phyloP scores from a whole-genome alignment of 495 filamentous ascomycete species.

The Podospora bellae-mahoneyi region DNA sequence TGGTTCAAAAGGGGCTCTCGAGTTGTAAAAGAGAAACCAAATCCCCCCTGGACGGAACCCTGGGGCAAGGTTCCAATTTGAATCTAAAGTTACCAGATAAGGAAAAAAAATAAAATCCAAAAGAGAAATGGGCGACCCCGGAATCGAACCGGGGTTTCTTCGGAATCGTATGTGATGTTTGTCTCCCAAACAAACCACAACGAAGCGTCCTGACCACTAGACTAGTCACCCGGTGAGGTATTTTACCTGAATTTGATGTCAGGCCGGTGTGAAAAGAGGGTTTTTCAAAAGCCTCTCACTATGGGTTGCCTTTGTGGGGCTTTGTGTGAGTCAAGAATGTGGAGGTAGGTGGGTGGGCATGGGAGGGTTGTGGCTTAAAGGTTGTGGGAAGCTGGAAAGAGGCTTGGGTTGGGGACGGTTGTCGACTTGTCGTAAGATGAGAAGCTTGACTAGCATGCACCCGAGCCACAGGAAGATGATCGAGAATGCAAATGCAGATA shows the following conservation, averaged over 20 bases:
- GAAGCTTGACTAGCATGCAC: not conserved
- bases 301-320: not conserved
- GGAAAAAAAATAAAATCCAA: not conserved
- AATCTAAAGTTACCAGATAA: too few relatives aligned
- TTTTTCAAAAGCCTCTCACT: not conserved
- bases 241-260: not conserved
- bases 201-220: constrained; percentile 12
- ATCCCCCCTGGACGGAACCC: too few relatives aligned
- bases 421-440: not conserved
- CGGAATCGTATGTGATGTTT: constrained; percentile 7
- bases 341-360: not conserved
- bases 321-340: not conserved
- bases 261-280: not conserved
- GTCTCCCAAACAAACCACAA: not conserved
- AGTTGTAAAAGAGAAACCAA: too few relatives aligned
- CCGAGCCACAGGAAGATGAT: not conserved
- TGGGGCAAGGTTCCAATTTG: too few relatives aligned
- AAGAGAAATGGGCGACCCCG: constrained; percentile 19
- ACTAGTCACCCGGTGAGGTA: constrained; percentile 9
- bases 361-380: not conserved
- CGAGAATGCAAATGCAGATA: not conserved
- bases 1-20: too few relatives aligned
- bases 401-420: not conserved
- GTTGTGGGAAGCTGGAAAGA: not conserved
- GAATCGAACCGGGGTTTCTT: constrained; percentile 30